Percentiles rank a stretch among this genome's conserved stretches.
phyloP scores from a whole-genome alignment of 139 green algal genomes.

The Diplosphaera chodatii region DNA sequence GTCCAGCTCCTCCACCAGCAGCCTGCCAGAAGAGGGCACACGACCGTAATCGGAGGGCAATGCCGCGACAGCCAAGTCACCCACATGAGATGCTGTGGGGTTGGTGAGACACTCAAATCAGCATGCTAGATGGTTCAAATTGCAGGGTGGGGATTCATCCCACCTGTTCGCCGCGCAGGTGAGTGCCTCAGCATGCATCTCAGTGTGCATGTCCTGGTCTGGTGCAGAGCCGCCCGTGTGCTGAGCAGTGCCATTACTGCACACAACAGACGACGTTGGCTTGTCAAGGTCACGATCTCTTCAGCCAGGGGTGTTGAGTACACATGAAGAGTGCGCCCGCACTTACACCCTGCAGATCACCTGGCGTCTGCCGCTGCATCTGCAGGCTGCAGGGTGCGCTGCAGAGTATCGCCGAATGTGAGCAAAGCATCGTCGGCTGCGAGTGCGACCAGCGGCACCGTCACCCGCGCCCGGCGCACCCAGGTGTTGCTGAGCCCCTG shows the following conservation, averaged over 20 bases:
- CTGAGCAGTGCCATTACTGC: no score
- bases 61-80: no score
- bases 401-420: conserved; percentile 18
- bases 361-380: neutral
- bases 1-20: conserved; percentile 13
- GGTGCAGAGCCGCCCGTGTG: no score
- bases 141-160: neutral
- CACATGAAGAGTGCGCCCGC: no score
- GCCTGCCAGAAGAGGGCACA: neutral
- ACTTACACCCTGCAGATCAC: no score
- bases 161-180: conserved; percentile 14
- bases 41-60: no score
- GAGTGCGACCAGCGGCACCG: conserved; percentile 15
- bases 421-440: conserved; percentile 29
- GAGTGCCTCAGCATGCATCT: conserved; percentile 19
- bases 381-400: neutral
- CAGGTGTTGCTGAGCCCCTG: conserved; percentile 30
- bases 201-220: neutral
- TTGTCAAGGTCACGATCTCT: no score
- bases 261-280: no score
- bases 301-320: no score
- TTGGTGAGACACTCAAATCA: no score
- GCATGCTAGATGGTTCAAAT: no score
- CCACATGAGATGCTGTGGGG: no score
- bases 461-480: conserved; percentile 14